These are phyloP conservation scores for Pistacia vera DNA, from an alignment of 345 rosid genomes.

Conservation along the genomic window DNA sequence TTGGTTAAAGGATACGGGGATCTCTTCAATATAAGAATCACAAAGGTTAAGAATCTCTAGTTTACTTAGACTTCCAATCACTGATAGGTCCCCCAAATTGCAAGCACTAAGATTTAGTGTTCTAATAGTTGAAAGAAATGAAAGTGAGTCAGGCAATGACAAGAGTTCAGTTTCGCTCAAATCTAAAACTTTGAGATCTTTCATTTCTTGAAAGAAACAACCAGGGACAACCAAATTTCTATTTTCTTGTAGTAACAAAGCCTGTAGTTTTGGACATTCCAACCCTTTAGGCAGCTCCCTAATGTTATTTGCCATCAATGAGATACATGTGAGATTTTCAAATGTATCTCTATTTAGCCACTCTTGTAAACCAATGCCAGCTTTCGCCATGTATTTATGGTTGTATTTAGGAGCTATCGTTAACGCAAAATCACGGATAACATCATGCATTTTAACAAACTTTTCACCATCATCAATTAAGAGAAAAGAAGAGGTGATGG, in stretches of 20 bases:
- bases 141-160: background rate
- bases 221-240: background rate
- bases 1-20: no score
- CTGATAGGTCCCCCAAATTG: background rate
- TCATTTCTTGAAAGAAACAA: conserved; percentile 5
- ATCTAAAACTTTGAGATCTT: conserved; percentile 1
- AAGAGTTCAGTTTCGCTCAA: background rate
- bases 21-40: no score
- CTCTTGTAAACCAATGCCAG: background rate
- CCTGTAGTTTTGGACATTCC: conserved; percentile 4
- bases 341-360: background rate
- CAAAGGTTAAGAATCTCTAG: no score
- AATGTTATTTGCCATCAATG: conserved; percentile 10
- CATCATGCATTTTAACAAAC: conserved; percentile 2
- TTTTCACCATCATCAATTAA: background rate
- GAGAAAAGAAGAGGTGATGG: background rate
- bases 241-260: background rate
- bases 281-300: background rate
- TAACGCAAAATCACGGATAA: background rate
- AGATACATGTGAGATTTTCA: background rate
- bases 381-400: background rate
- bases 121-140: background rate
- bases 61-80: background rate
- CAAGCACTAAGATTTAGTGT: background rate
- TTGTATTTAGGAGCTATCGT: background rate